A percentile compares a stretch with the other conserved stretches of the same genome.
phyloP scores from a whole-genome alignment of 2,329 filamentous ascomycete genomes.

The Phaeomoniella chlamydospora region DNA sequence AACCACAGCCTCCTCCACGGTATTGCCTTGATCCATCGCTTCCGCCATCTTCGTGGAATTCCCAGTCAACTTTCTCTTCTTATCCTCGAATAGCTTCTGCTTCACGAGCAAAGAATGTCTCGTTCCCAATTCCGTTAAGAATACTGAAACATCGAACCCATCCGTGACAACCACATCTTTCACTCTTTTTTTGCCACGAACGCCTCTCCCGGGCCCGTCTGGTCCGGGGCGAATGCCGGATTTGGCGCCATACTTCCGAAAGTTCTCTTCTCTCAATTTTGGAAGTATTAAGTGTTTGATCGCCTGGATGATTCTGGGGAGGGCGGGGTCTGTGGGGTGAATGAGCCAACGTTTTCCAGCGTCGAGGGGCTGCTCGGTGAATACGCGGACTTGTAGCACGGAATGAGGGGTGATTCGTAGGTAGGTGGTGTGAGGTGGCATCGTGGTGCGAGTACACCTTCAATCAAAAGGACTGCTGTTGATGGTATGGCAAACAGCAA shows the following conservation, averaged over 20 bases:
- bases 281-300: conserved; percentile 77
- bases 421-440: conserved; percentile 33
- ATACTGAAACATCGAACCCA: conserved; percentile 91
- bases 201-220: conserved; percentile 40
- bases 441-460: too few relatives aligned
- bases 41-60: conserved; percentile 50
- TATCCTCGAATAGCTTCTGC: conserved; percentile 61
- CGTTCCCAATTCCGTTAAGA: conserved; percentile 72
- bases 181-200: conserved; percentile 54
- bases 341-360: conserved; percentile 65
- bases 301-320: conserved; percentile 70
- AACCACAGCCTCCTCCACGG: conserved; percentile 17
- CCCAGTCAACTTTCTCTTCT: conserved; percentile 39
- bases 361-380: conserved; percentile 79
- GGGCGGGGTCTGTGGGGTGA: conserved; percentile 57
- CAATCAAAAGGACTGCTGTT: too few relatives aligned
- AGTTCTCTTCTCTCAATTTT: conserved; percentile 78
- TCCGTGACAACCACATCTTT: conserved; percentile 76
- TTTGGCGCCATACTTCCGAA: not conserved
- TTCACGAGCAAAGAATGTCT: conserved; percentile 78
- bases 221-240: conserved; percentile 11
- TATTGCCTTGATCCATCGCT: conserved; percentile 18
- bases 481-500: too few relatives aligned
- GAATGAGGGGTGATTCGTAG: conserved; percentile 85
- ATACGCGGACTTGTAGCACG: conserved; percentile 91